These are phyloP conservation scores for Avicennia marina DNA, from an alignment of 257 asterid genomes.

Conservation along the genomic window DNA sequence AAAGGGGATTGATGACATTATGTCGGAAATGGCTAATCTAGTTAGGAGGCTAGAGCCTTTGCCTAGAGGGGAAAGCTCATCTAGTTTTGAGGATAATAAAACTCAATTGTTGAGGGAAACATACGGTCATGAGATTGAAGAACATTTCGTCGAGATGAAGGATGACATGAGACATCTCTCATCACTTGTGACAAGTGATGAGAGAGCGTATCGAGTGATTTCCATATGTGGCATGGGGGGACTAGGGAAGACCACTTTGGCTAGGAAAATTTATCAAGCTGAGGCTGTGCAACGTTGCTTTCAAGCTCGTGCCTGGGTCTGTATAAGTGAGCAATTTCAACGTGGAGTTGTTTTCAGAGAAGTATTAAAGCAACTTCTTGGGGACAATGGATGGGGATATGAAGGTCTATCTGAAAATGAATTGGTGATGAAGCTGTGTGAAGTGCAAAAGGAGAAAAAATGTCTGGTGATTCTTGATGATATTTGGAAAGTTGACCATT, in stretches of 20 bases:
- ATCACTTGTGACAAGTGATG: background rate
- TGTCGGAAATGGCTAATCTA: background rate
- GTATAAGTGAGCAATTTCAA: slow-evolving; percentile 23
- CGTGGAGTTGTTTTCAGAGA: slow-evolving; percentile 5
- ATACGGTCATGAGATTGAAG: background rate
- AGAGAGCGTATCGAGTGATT: background rate
- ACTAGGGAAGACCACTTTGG: slow-evolving; percentile 12
- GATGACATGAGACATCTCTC: background rate
- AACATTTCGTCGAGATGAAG: slow-evolving; percentile 4
- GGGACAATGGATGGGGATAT: background rate
- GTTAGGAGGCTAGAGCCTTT: background rate
- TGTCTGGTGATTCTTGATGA: slow-evolving; percentile 19
- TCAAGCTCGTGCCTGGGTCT: slow-evolving; percentile 16
- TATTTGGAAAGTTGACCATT: slow-evolving; percentile 3
- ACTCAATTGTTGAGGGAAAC: background rate
- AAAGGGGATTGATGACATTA: background rate
- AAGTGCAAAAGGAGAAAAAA: background rate
- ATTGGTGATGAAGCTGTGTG: background rate
- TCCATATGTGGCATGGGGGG: slow-evolving; percentile 16
- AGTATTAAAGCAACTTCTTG: background rate
- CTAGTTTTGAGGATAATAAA: background rate
- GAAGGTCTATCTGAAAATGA: background rate
- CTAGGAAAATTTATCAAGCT: background rate
- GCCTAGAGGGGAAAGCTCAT: background rate
- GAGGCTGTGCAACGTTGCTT: background rate